A percentile compares a stretch with the other conserved stretches of the same genome.
These are phyloP conservation scores for Aspergillus sclerotiicarbonarius DNA, from an alignment of 495 filamentous ascomycete species.

Conservation along the genomic window DNA sequence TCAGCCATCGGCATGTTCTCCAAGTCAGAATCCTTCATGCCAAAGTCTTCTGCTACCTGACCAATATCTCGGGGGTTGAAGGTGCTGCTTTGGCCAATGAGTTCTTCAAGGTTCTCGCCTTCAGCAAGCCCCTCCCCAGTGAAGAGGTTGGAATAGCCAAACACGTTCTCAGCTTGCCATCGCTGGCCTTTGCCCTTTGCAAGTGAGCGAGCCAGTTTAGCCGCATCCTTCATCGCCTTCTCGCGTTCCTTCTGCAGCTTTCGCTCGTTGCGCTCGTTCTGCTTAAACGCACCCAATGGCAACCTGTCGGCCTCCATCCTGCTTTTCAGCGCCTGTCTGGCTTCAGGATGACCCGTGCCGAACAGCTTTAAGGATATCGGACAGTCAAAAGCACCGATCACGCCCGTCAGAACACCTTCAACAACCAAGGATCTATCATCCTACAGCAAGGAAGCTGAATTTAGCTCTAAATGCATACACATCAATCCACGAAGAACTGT, in stretches of 20 bases:
- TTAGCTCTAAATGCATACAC: background rate
- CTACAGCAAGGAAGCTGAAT: conserved; percentile 30
- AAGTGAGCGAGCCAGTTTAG: conserved; percentile 43
- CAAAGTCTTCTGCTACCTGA: conserved; percentile 66
- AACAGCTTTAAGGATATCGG: conserved; percentile 66
- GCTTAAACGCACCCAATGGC: conserved; percentile 44
- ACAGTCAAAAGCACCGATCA: conserved; percentile 64
- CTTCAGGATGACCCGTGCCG: conserved; percentile 56
- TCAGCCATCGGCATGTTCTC: conserved; percentile 70
- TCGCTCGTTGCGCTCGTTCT: conserved; percentile 32
- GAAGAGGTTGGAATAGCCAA: conserved; percentile 33
- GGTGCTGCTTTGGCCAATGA: conserved; percentile 64
- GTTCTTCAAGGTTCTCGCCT: conserved; percentile 52
- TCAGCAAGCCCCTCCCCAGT: conserved; percentile 22
- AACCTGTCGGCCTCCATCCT: conserved; percentile 63
- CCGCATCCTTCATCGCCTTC: conserved; percentile 49
- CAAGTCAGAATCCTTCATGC: conserved; percentile 64
- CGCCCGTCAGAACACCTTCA: conserved; percentile 65
- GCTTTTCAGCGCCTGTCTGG: conserved; percentile 51
- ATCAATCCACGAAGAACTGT: background rate
- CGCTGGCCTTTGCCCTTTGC: conserved; percentile 38
- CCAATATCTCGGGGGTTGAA: conserved; percentile 70
- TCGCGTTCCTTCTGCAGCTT: conserved; percentile 32
- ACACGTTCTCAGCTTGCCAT: conserved; percentile 27
- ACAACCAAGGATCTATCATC: conserved; percentile 52